Evolutionary conservation across 345 rosid genomes (phyloP).

Genomic region (Eucalyptus pauciflora): DNA sequence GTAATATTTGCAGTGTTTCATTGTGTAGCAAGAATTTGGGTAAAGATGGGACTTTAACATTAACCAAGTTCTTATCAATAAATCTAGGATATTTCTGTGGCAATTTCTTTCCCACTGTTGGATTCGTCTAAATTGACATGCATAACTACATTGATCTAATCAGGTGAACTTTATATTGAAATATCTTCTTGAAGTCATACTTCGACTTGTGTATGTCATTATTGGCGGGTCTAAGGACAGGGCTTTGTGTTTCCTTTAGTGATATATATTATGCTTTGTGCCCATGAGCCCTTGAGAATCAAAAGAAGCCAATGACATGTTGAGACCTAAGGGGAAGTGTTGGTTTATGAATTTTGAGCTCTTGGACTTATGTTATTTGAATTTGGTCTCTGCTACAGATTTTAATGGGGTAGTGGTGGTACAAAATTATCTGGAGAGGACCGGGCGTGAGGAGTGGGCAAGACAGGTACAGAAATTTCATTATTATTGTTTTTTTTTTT

Average conservation of each 20-base stretch:
- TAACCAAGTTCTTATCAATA: neutral
- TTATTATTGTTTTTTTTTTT: neutral
- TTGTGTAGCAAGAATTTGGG: neutral
- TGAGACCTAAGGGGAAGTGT: neutral
- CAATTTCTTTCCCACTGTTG: neutral
- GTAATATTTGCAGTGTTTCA: neutral
- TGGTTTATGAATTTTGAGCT: neutral
- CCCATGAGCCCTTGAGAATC: neutral
- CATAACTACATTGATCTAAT: neutral
- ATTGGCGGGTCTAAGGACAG: neutral
- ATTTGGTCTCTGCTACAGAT: conserved; percentile 44
- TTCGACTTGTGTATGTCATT: neutral
- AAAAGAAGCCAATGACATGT: neutral
- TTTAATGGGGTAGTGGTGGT: conserved; percentile 82
- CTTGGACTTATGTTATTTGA: neutral
- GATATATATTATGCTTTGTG: neutral
- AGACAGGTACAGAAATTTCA: conserved; percentile 39
- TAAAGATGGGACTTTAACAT: neutral
- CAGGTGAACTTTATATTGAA: neutral
- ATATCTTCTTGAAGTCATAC: neutral
- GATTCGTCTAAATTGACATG: neutral
- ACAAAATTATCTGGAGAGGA: conserved; percentile 74
- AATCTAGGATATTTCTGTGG: neutral
- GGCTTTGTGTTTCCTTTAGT: neutral
- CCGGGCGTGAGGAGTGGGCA: conserved; percentile 87